phyloP scores from a whole-genome alignment of 345 rosid species.

The Gossypium mustelinum region DNA sequence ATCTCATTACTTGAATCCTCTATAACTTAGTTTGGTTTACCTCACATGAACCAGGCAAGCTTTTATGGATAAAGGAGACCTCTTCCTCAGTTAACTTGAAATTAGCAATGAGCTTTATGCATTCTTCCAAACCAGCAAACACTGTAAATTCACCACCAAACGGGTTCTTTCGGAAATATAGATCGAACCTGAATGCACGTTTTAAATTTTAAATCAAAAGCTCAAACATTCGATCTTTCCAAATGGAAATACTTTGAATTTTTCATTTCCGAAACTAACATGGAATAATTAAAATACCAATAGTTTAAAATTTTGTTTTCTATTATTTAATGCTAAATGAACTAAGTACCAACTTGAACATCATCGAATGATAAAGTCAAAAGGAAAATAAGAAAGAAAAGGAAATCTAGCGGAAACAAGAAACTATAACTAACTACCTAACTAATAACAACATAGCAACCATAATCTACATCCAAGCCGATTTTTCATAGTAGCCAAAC shows the following conservation, averaged over 20 bases:
- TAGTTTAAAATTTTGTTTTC: background rate
- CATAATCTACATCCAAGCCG: background rate
- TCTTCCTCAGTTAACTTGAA: conserved; percentile 72
- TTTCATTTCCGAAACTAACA: background rate
- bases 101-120: conserved; percentile 80
- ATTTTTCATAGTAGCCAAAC: conserved; percentile 7
- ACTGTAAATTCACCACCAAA: conserved; percentile 94
- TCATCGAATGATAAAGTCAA: too few relatives aligned
- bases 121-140: conserved; percentile 96
- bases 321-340: background rate
- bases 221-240: background rate
- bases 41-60: conserved; percentile 75
- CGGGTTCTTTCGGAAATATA: conserved; percentile 91
- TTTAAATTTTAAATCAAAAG: background rate
- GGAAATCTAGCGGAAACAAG: background rate
- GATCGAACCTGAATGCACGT: conserved; percentile 63
- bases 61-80: conserved; percentile 55
- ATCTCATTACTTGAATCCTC: background rate
- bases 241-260: background rate
- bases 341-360: background rate
- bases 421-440: background rate
- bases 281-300: background rate
- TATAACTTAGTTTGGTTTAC: conserved; percentile 28
- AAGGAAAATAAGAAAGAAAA: background rate
- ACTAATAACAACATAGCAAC: background rate